Percentiles rank a stretch among this genome's conserved stretches.
These are phyloP conservation scores for Ophiostoma sp. DNA, from an alignment of 2,329 filamentous ascomycete genomes.

Conservation along the genomic window DNA sequence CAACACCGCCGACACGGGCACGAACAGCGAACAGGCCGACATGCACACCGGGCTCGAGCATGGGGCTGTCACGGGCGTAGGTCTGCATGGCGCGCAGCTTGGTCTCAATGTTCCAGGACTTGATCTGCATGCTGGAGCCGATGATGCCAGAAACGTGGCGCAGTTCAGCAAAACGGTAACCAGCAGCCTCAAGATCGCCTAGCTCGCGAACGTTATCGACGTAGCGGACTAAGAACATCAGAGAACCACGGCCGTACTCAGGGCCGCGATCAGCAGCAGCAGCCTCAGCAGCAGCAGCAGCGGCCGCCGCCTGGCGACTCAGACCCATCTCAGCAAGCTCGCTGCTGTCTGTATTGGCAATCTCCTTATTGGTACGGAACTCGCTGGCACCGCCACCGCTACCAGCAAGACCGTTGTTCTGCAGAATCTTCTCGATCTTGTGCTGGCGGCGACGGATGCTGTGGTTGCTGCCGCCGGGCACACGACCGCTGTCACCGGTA, in stretches of 20 bases:
- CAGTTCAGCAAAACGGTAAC: slow-evolving; percentile 75
- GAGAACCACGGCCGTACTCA: slow-evolving; percentile 67
- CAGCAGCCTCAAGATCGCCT: slow-evolving; percentile 65
- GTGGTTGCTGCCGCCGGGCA: background rate
- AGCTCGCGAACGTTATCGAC: slow-evolving; percentile 59
- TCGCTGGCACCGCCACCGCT: slow-evolving; percentile 30
- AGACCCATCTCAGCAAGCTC: slow-evolving; percentile 47
- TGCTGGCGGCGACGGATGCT: background rate
- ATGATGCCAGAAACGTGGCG: slow-evolving; percentile 69
- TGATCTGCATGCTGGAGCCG: slow-evolving; percentile 72
- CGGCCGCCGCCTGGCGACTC: background rate
- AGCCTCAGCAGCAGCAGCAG: background rate
- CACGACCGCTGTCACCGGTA: slow-evolving; percentile 49
- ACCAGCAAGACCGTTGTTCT: slow-evolving; percentile 30
- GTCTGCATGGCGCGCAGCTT: slow-evolving; percentile 65
- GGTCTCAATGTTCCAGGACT: slow-evolving; percentile 58
- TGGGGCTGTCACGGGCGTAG: slow-evolving; percentile 51
- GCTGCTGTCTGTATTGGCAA: slow-evolving; percentile 30
- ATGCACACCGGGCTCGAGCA: slow-evolving; percentile 55
- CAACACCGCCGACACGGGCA: slow-evolving; percentile 51
- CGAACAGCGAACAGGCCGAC: slow-evolving; percentile 60
- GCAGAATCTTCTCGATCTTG: background rate
- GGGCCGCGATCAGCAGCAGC: background rate
- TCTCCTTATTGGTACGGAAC: slow-evolving; percentile 18
- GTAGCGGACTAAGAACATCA: slow-evolving; percentile 75